Evolutionary conservation across 306 rosid species (phyloP).

Genomic region (Lathyrus sativus): DNA sequence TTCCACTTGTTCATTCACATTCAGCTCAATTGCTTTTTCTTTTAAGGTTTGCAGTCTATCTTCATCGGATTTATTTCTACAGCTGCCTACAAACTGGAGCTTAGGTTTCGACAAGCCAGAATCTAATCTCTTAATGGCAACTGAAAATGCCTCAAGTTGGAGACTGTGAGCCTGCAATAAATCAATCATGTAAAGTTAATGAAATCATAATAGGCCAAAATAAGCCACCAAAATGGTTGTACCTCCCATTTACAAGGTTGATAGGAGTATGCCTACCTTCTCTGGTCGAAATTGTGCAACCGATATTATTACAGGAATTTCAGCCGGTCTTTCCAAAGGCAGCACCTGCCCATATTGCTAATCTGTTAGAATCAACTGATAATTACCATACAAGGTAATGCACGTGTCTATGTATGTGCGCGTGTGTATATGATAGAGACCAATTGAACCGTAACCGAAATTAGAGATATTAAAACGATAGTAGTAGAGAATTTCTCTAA

Average conservation of each 20-base stretch:
- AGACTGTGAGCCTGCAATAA: conserved; percentile 76
- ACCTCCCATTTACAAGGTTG: conserved; percentile 56
- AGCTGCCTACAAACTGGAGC: conserved; percentile 92
- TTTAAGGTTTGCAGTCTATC: conserved; percentile 75
- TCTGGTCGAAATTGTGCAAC: conserved; percentile 99
- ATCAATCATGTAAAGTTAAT: conserved; percentile 42
- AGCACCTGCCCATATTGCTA: conserved; percentile 60
- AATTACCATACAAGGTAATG: conserved; percentile 29
- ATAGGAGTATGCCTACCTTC: conserved; percentile 74
- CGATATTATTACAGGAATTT: conserved; percentile 62
- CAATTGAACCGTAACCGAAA: too few relatives aligned
- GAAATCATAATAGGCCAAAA: conserved; percentile 41
- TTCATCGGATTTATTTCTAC: conserved; percentile 82
- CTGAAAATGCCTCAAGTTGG: conserved; percentile 92
- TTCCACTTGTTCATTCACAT: conserved; percentile 71
- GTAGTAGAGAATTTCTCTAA: too few relatives aligned
- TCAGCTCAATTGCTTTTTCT: conserved; percentile 65
- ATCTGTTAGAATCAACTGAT: conserved; percentile 38
- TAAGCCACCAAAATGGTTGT: conserved; percentile 46
- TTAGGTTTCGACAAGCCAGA: conserved; percentile 62
- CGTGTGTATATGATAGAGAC: not conserved
- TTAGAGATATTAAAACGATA: too few relatives aligned
- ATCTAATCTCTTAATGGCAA: conserved; percentile 66
- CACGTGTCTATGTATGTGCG: not conserved
- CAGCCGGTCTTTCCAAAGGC: conserved; percentile 73